These are phyloP conservation scores for Basipetospora chlamydospora DNA, from an alignment of 2,329 filamentous ascomycete species.

Conservation along the genomic window DNA sequence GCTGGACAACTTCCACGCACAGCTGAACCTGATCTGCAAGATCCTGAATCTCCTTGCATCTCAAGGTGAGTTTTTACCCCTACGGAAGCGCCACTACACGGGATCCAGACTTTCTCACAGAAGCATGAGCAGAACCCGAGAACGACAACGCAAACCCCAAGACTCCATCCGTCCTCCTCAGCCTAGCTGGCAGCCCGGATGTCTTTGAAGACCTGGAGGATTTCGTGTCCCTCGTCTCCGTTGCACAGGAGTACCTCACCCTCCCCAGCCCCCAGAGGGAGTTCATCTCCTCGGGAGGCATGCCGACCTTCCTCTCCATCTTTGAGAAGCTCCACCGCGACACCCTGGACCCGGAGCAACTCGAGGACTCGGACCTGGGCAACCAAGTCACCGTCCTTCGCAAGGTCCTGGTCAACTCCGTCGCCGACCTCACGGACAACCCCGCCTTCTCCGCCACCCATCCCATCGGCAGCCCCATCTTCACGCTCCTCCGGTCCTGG, in stretches of 20 bases:
- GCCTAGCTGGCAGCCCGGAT: conserved; percentile 26
- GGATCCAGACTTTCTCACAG: neutral
- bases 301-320: conserved; percentile 29
- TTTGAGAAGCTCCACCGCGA: conserved; percentile 31
- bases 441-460: conserved; percentile 28
- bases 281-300: conserved; percentile 24
- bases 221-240: conserved; percentile 35
- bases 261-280: conserved; percentile 34
- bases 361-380: conserved; percentile 27
- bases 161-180: conserved; percentile 35
- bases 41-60: conserved; percentile 33
- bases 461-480: conserved; percentile 26
- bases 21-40: conserved; percentile 40
- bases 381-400: conserved; percentile 18
- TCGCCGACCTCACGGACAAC: conserved; percentile 38
- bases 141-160: conserved; percentile 24
- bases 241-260: conserved; percentile 41
- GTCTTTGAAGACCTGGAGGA: conserved; percentile 34
- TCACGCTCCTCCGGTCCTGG: conserved; percentile 31
- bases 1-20: conserved; percentile 23
- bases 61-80: conserved; percentile 1
- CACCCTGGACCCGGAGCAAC: conserved; percentile 21
- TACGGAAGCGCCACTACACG: neutral
- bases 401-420: conserved; percentile 31
- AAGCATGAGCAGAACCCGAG: conserved; percentile 34